phyloP scores from a whole-genome alignment of 2,329 filamentous ascomycete species.

The Massarina eburnea region DNA sequence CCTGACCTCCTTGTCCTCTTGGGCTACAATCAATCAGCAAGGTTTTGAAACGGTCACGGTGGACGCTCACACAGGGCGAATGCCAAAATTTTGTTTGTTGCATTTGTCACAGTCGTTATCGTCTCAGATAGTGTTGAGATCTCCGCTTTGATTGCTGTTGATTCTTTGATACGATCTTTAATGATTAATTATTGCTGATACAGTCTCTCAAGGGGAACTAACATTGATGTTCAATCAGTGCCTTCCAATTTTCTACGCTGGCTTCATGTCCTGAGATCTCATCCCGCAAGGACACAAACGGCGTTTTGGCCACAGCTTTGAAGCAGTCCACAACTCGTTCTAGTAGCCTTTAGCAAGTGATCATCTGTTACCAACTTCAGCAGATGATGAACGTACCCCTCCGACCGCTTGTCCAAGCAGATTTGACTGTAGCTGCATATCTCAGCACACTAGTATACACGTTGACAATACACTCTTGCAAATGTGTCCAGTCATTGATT shows the following conservation, averaged over 20 bases:
- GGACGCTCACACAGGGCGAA: background rate
- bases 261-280: background rate
- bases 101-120: background rate
- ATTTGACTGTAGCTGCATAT: conserved; percentile 2
- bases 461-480: conserved; percentile 1
- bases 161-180: background rate
- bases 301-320: background rate
- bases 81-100: background rate
- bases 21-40: background rate
- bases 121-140: background rate
- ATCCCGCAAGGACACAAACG: background rate
- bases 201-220: background rate
- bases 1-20: background rate
- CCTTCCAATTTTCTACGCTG: background rate
- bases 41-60: background rate
- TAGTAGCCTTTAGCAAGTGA: too few relatives aligned
- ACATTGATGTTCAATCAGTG: background rate
- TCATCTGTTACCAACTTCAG: too few relatives aligned
- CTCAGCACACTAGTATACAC: conserved; percentile 3
- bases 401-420: background rate
- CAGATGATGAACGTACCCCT: background rate
- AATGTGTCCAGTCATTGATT: background rate
- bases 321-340: background rate
- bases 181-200: background rate
- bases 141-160: background rate